Base-by-base conservation (phyloP, 192 early-diverging fungal genomes). In the Gaertneriomyces sp. region DNA sequence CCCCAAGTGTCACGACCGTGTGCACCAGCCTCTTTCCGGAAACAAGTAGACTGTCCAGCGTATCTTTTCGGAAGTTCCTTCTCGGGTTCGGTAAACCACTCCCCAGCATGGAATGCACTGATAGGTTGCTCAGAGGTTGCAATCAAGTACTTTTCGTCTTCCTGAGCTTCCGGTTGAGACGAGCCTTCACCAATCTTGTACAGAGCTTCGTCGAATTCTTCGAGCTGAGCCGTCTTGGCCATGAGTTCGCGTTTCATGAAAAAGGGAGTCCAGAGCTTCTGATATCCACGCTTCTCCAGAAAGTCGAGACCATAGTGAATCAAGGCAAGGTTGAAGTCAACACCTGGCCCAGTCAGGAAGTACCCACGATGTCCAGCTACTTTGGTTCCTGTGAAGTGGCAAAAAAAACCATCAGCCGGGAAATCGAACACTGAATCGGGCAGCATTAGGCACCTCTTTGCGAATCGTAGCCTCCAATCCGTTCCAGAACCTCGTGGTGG, bases 81-180 rank as follows among this genome's bases (percentile, higher is more conserved):
- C 51, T 88, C 82, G 50, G 93, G 90, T 78, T 94, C 84, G 60
- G 89, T 86, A 67, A 99, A 94, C 93, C 91, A 95, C 81, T 98
- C 95, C 69, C 88, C 87, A 52, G 90, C 81, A 80, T 99, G 95
- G 87, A 88, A 94, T 17, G 94, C 94, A 40, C 89, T 91, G 79
- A 99, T 97, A 56, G 97, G 97, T 81, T 99, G 97, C 80, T 99
- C 97, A 7, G 89, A 91, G 49, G 97, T 99, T 45, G 97, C 97
- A 73, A 99, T 99, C 64, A 99, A 80, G 75, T 97, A 99, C 84
- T 94, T 99, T 68, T 74, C 73, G 17, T 40, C 64, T 19, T 61
- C 74, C 14, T 70, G 71, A 38, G 53, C 70, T 46, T 78, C 79
- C 44, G 93, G 89, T 64, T 91, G 89, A 80, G 81, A 52, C 87